Percentiles rank a stretch among this genome's conserved stretches.
These are phyloP conservation scores for Limnanthes douglasii DNA, from an alignment of 345 rosid species.

Conservation along the genomic window DNA sequence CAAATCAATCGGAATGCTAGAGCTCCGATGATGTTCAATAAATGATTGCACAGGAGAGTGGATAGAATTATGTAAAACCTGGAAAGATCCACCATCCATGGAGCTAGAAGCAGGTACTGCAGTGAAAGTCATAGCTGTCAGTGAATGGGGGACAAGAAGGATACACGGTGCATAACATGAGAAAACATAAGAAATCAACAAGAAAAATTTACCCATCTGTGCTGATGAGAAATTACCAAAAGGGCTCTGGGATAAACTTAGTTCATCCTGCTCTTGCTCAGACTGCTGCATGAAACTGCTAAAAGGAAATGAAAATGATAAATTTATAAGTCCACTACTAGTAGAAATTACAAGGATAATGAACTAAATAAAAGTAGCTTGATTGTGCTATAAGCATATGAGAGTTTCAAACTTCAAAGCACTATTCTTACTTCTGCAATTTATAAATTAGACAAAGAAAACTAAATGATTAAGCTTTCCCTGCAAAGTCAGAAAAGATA, in stretches of 20 bases:
- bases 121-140: slow-evolving; percentile 23
- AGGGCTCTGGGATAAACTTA: slow-evolving; percentile 21
- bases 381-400: slow-evolving; percentile 2
- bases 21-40: slow-evolving; percentile 45
- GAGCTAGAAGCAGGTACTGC: slow-evolving; percentile 26
- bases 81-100: slow-evolving; percentile 42
- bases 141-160: slow-evolving; percentile 1
- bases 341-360: not conserved
- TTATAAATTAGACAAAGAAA: not conserved
- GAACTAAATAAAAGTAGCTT: not conserved
- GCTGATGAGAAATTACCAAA: slow-evolving; percentile 27
- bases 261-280: slow-evolving; percentile 37
- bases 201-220: slow-evolving; percentile 28
- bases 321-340: not conserved
- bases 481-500: slow-evolving; percentile 1
- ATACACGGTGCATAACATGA: slow-evolving; percentile 6
- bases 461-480: slow-evolving; percentile 3
- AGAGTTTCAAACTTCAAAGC: not conserved
- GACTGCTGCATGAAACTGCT: slow-evolving; percentile 31
- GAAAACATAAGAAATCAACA: slow-evolving; percentile 1
- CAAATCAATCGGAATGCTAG: slow-evolving; percentile 55
- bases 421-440: not conserved
- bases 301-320: slow-evolving; percentile 6
- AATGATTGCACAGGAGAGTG: slow-evolving; percentile 30
- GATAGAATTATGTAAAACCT: slow-evolving; percentile 26